These are phyloP conservation scores for Ustilago trichophora DNA, from an alignment of 1,284 basidiomycete genomes.

Conservation along the genomic window DNA sequence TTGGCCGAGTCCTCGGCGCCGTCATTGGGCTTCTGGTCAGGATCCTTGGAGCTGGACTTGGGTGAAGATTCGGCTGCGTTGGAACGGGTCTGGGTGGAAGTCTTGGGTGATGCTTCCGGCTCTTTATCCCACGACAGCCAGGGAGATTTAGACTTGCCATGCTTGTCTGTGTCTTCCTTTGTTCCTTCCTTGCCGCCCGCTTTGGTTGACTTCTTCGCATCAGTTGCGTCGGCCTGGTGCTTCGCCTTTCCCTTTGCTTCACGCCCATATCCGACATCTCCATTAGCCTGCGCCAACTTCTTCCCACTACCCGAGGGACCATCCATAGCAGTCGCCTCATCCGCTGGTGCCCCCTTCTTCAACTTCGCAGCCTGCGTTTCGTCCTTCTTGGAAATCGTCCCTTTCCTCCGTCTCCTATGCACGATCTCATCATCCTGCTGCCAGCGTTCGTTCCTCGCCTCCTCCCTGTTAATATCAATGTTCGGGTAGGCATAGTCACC, in stretches of 20 bases:
- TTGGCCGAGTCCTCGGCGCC: neutral
- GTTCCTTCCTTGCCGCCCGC: neutral
- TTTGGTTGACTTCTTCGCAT: neutral
- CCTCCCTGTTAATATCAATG: slow-evolving; percentile 82
- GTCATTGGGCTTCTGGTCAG: neutral
- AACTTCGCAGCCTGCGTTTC: neutral
- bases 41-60: too few species aligned
- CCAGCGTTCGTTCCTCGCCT: slow-evolving; percentile 27
- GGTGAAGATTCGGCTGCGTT: neutral
- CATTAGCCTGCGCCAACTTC: neutral
- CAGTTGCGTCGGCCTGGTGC: neutral
- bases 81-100: neutral
- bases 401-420: slow-evolving; percentile 31
- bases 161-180: slow-evolving; percentile 1
- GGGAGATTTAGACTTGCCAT: slow-evolving; percentile 18
- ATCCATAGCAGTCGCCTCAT: neutral
- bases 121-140: slow-evolving; percentile 40
- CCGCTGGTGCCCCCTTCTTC: neutral
- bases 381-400: slow-evolving; percentile 31
- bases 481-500: slow-evolving; percentile 92
- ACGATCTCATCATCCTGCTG: slow-evolving; percentile 51
- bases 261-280: too few species aligned
- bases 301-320: slow-evolving; percentile 1
- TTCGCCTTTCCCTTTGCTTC: slow-evolving; percentile 22
- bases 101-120: neutral